Evolutionary conservation across 2,329 filamentous ascomycete genomes (phyloP).

Genomic region (Diaporthe longicolla): DNA sequence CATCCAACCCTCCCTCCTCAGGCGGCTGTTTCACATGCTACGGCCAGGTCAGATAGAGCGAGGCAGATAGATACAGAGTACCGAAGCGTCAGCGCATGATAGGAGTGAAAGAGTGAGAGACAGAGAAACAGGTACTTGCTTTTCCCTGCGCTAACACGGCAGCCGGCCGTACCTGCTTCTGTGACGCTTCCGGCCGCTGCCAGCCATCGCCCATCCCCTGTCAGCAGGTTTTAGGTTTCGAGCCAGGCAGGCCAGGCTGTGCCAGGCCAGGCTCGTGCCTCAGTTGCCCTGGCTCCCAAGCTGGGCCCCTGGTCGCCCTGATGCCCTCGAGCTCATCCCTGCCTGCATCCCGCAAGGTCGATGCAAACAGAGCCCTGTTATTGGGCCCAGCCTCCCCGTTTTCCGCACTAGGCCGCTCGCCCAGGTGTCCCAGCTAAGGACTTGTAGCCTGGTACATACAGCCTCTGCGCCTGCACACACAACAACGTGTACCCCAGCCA

Average conservation of each 20-base stretch:
- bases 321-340: constrained; percentile 5
- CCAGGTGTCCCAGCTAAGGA: constrained; percentile 3
- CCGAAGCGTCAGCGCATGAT: background rate
- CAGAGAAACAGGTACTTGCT: constrained; percentile 20
- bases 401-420: constrained; percentile 31
- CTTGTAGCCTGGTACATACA: constrained; percentile 17
- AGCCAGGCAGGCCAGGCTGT: constrained; percentile 19
- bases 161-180: constrained; percentile 24
- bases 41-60: background rate
- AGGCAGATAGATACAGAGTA: background rate
- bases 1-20: background rate
- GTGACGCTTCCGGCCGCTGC: constrained; percentile 21
- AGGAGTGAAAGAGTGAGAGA: background rate
- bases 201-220: constrained; percentile 17
- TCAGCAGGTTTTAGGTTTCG: constrained; percentile 32
- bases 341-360: constrained; percentile 18
- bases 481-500: constrained; percentile 36
- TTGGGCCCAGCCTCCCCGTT: constrained; percentile 39
- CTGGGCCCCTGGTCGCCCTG: constrained; percentile 1
- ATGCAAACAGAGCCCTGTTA: constrained; percentile 32
- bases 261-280: constrained; percentile 13
- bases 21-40: constrained; percentile 23
- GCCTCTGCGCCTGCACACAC: constrained; percentile 15
- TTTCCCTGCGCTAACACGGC: constrained; percentile 4
- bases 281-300: constrained; percentile 19